Base-by-base conservation (phyloP, 2,329 filamentous ascomycete species). In the Fusarium burgessii region DNA sequence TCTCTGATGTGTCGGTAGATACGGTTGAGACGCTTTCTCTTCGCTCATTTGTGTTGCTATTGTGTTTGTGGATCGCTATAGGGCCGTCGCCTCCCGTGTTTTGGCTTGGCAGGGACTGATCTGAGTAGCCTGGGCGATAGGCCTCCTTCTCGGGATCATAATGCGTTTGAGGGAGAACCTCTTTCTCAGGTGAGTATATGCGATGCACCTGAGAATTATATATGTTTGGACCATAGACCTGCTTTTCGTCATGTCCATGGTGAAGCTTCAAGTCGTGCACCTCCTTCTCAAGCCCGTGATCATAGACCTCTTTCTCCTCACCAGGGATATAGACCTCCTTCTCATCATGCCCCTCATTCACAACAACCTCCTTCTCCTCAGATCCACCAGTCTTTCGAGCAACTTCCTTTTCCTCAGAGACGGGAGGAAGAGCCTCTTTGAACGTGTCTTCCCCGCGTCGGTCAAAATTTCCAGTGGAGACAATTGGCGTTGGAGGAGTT, bases 401-500 rank as follows among this genome's bases (percentile, higher is more conserved):
- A 23, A 70, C 71, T 23, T 70, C 55, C 11, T 74, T 74, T 40
- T 70, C 71, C 18, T 71, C 68, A 2, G 45, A 52, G 23, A 69
- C 56, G 11, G 59, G 54, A 12, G 59, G 50, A 6, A 70, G 38
- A 20, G 45, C 58, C 49, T 70, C 66, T 15, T 72, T 70, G 14
- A 70, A 27, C 6, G 62, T 67, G 15, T 72, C 66, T 36, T 70
- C 58, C 9, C 27, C 40, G 33, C 25, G 33, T 12, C 8, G n/a
- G 29, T 23, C 38, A n/a, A 47, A 29, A 10, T 15, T 14, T 14
- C 6, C 29, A 42, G 41, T 29, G 41, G 59, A 32, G 25, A n/a
- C n/a, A 1, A 72, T 60, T 10, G 71, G 71, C 17, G 71, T 73
- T 0, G 71, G 64, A 14, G 71, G 71, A 1, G 71, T 73, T 20